phyloP scores from a whole-genome alignment of 2,329 filamentous ascomycete species.

The Diaporthe batatas region DNA sequence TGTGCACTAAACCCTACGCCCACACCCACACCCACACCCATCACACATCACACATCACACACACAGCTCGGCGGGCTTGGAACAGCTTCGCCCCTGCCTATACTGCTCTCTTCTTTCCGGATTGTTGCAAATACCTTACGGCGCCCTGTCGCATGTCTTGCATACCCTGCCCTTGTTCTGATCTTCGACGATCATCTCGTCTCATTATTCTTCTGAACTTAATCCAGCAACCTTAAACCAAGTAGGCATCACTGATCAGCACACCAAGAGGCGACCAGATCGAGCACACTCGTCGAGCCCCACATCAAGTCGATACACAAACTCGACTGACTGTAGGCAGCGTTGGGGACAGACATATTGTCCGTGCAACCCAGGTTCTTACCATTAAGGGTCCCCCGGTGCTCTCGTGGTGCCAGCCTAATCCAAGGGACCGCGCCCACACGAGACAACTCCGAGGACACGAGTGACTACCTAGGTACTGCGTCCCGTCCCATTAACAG shows the following conservation, averaged over 20 bases:
- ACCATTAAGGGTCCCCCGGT: neutral
- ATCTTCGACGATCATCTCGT: constrained; percentile 28
- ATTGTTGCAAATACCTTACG: constrained; percentile 6
- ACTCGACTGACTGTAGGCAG: neutral
- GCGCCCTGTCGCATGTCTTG: constrained; percentile 10
- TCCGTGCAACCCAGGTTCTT: constrained; percentile 2
- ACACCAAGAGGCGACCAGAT: constrained; percentile 13
- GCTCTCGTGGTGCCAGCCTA: neutral
- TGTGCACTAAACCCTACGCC: constrained; percentile 20
- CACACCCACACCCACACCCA: constrained; percentile 11
- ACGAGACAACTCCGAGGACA: neutral
- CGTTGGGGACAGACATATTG: neutral
- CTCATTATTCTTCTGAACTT: constrained; percentile 32
- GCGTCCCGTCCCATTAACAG: constrained; percentile 5
- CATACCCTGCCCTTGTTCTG: constrained; percentile 26
- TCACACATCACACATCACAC: constrained; percentile 15
- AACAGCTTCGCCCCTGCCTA: neutral
- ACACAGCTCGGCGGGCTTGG: neutral
- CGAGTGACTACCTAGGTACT: neutral
- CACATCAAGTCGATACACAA: constrained; percentile 5
- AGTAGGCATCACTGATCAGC: constrained; percentile 26
- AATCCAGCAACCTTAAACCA: constrained; percentile 28
- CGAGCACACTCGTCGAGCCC: constrained; percentile 15
- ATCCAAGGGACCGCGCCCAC: neutral
- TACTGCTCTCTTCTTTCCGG: neutral